Base-by-base conservation (phyloP, 2,329 filamentous ascomycete genomes). In the Aspergillus pseudoviridinutans region DNA sequence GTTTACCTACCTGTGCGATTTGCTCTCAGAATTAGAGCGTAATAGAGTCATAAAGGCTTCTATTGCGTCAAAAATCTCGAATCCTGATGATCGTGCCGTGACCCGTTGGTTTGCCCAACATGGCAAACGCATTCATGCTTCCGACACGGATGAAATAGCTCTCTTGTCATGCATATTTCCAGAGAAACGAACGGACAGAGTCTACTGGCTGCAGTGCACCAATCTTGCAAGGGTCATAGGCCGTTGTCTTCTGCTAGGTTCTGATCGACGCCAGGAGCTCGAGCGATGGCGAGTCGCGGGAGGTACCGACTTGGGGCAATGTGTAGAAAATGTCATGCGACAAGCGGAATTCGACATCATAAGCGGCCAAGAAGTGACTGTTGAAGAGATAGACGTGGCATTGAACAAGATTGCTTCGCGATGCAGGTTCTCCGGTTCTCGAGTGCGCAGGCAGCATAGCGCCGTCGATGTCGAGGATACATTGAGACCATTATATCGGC, bases 151-250 rank as follows among this genome's bases (percentile, higher is more conserved):
- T 65, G 78, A 80, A 1, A 76, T 84, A 1, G 87, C 89, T 2
- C 75, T 96, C 1, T 77, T 96, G 0, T 92, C 89, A 1, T 87
- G 87, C 2, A 74, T 97, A 0, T 82, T 95, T 0, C 91, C 92
- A 0, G 87, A 92, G 61, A 86, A 82, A 62, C 82, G 91, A 54
- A 87, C 85, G 2, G 91, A 96, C 68, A 84, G 91, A 28, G 89
- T 93, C 1, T 96, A 92, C 69, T 82, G 80, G 41, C 79, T 96
- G 1, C 84, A 90, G 66, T 77, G 84, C 29, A 67, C 65, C 5
- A 80, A 77, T 0, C 78, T 96, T 0, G 83, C 87, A 56, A 84
- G 81, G 53, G 82, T 90, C n/a, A 80, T 96, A 17, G 83, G 81
- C 3, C 83, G 86, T 32, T 83, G 84, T 22, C 78, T 93, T n/a